phyloP scores from a whole-genome alignment of 192 early-diverging fungal species.

The Backusella morwellensis region DNA sequence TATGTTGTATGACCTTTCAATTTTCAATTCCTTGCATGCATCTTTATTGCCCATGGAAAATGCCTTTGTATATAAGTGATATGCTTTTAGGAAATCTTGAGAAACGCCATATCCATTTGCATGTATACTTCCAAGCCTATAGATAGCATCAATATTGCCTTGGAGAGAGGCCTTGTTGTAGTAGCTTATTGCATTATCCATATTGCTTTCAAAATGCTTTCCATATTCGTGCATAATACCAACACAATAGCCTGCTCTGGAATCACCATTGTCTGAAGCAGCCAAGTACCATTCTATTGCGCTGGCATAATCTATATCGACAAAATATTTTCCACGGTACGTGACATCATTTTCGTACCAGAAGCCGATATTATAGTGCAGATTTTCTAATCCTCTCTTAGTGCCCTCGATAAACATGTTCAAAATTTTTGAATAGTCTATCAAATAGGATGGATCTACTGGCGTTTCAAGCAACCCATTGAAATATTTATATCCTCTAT shows the following conservation, averaged over 20 bases:
- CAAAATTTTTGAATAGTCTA: neutral
- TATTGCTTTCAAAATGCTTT: too few species aligned
- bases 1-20: too few species aligned
- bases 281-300: too few species aligned
- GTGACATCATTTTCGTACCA: too few species aligned
- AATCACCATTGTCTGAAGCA: too few species aligned
- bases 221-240: too few species aligned
- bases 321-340: too few species aligned
- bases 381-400: neutral
- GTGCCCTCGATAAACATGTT: neutral
- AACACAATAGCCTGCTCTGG: too few species aligned
- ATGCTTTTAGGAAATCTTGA: neutral
- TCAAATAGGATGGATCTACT: accelerated
- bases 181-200: too few species aligned
- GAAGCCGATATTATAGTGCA: too few species aligned
- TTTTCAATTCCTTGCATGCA: neutral
- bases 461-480: neutral
- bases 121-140: neutral
- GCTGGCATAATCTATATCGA: too few species aligned
- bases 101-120: neutral
- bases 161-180: neutral
- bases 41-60: too few species aligned
- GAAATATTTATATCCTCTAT: neutral
- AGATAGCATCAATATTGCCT: neutral
- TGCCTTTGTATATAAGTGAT: neutral